These are phyloP conservation scores for Spirogloea muscicola DNA, from an alignment of 139 green algal species.

Conservation along the genomic window DNA sequence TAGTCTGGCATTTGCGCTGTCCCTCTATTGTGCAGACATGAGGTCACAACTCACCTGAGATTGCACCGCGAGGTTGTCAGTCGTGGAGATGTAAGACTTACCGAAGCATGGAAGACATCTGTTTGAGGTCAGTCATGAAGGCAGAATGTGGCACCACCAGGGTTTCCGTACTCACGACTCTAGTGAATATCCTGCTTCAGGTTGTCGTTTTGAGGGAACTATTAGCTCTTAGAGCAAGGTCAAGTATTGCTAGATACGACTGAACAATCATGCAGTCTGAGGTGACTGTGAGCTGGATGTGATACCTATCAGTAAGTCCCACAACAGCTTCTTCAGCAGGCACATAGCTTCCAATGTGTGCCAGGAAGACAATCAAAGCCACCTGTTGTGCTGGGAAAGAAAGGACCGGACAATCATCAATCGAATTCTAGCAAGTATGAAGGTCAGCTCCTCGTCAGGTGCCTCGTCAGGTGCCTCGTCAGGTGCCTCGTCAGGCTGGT, in stretches of 20 bases:
- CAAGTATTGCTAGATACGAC: too few relatives aligned
- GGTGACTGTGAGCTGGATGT: not conserved
- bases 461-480: too few relatives aligned
- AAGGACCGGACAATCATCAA: not conserved
- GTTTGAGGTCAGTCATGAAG: slow-evolving; percentile 80
- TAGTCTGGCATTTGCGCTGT: too few relatives aligned
- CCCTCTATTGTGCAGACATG: too few relatives aligned
- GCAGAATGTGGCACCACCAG: slow-evolving; percentile 45
- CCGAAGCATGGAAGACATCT: slow-evolving; percentile 73
- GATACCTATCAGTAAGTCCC: slow-evolving; percentile 73
- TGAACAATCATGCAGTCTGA: too few relatives aligned
- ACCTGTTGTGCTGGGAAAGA: slow-evolving; percentile 54
- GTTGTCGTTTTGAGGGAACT: not conserved
- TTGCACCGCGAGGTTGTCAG: too few relatives aligned
- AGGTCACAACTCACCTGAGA: too few relatives aligned
- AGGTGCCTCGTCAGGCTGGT: not conserved
- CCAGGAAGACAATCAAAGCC: slow-evolving; percentile 85
- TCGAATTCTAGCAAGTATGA: not conserved
- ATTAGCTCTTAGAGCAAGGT: not conserved
- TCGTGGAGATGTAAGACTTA: too few relatives aligned
- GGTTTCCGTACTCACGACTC: slow-evolving; percentile 47
- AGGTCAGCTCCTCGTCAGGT: not conserved
- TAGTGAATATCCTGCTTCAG: slow-evolving; percentile 42
- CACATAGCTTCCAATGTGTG: slow-evolving; percentile 65
- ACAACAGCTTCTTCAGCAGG: slow-evolving; percentile 58